A percentile compares a stretch with the other conserved stretches of the same genome.
Evolutionary conservation across 2,329 filamentous ascomycete genomes (phyloP).

Genomic region (Fusarium humuli): DNA sequence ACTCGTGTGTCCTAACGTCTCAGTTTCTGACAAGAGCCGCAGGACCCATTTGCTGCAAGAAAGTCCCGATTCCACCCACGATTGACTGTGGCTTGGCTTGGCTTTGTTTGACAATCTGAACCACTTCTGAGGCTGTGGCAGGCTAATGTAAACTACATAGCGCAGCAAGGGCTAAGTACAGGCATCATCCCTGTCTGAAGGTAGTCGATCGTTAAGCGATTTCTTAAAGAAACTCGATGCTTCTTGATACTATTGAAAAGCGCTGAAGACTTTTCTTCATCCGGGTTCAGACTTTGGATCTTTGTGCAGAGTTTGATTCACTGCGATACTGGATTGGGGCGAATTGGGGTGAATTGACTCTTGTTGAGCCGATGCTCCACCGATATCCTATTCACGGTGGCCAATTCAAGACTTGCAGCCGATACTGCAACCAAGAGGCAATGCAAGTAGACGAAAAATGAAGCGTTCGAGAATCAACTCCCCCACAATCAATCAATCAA

Average conservation of each 20-base stretch:
- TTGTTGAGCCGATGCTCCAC: slow-evolving; percentile 9
- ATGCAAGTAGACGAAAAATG: slow-evolving; percentile 20
- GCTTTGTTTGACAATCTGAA: slow-evolving; percentile 17
- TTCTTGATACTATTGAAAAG: neutral
- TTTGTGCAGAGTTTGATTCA: neutral
- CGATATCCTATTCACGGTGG: slow-evolving; percentile 35
- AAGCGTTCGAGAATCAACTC: slow-evolving; percentile 20
- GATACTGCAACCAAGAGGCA: slow-evolving; percentile 7
- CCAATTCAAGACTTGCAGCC: slow-evolving; percentile 28
- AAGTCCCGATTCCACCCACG: neutral
- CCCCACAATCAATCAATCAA: neutral
- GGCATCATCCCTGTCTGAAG: slow-evolving; percentile 25
- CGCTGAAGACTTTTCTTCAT: neutral
- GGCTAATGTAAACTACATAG: slow-evolving; percentile 7
- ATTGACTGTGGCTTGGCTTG: slow-evolving; percentile 19
- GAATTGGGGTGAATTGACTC: neutral
- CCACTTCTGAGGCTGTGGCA: slow-evolving; percentile 24
- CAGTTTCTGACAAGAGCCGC: slow-evolving; percentile 10
- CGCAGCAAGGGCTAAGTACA: slow-evolving; percentile 6
- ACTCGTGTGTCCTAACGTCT: slow-evolving; percentile 16
- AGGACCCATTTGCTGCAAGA: slow-evolving; percentile 8
- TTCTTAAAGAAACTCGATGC: slow-evolving; percentile 5
- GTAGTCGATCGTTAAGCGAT: slow-evolving; percentile 18
- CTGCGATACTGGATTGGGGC: neutral
- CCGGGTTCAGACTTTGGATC: neutral